Base-by-base conservation (phyloP, 2,329 filamentous ascomycete species). In the Claviceps humidiphila region DNA sequence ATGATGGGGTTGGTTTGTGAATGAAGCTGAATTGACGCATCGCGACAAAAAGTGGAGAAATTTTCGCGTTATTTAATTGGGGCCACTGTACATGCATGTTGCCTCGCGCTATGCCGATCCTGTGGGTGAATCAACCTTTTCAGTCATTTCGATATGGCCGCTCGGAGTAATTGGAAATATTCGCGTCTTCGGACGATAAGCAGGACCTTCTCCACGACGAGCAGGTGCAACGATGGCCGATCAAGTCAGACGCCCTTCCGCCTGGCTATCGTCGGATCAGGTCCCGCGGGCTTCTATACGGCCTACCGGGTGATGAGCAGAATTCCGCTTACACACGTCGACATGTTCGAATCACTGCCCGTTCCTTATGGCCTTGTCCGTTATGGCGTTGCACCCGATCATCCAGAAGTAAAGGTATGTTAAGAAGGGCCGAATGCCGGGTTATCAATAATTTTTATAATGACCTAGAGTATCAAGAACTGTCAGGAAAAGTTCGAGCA, bases 371-470 rank as follows among this genome's bases (percentile, higher is more conserved):
- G 93, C 1, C 76, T 98, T 52, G 90, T 95, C 49, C 78, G 93
- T 52, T 95, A 93, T 63, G 93, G 93, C 8, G 93, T 98, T 54
- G 94, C 93, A n/a, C 93, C 93, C 5, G 93, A 98, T 66, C 93
- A 98, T 69, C 91, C 93, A 0, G 91, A 98, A 71, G 93, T 98
- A 59, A 98, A 98, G 81, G 89, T 93, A 71, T 55, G 69, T 46
- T 30, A n/a, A 22, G 20, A 45, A 9, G 11, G 17, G 40, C 26
- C 26, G 26, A 44, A 34, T 17, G 17, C 14, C 16, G 9, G n/a
- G 14, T 17, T 9, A 49, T 37, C 14, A 39, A n/a, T n/a, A 22
- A 53, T 20, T 30, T 30, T 30, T 4, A 42, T 41, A 49, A 43
- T 55, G 49, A 55, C 46, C 20, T 14, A 16, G 24, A 16, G 16